Evolutionary conservation across 345 rosid genomes (phyloP), one percentile per base, ranked within the genome.

Genomic region (Euphorbia peplus): DNA sequence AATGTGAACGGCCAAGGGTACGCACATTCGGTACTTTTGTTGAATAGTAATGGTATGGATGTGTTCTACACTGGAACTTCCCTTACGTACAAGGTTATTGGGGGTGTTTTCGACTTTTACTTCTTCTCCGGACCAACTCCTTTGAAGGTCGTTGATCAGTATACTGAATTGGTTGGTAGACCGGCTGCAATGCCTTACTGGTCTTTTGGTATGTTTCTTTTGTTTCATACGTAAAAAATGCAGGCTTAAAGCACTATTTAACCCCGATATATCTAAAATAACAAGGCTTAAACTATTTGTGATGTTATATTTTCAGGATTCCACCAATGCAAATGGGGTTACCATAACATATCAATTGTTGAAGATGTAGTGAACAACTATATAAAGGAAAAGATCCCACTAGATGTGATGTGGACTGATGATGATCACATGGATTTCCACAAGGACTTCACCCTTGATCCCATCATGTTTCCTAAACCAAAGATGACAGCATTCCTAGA

Each of bases 151-250:
- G 95, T 89, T 44, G 93, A 93, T 70, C 99, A 93, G 76, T 93
- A 93, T 48, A 93, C 99, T 3, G 19, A 75, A 24, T 73, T 93
- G 2, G 80, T 93, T 66, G 99, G 99, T 56, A 79, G 99, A 39
- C 99, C 99, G 19, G 99, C 99, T 70, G 88, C 99, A 1, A 92
- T 92, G 99, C 99, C 99, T 55, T 92, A 90, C 84, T 92, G 99
- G 99, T 75, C 99, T 70, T 70, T 95, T 60, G 99, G 99, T 93
- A 84, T 28, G 77, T 19, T 66, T 26, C 72, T 26, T 70, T 70
- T 65, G 39, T 60, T 32, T 32, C 6, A 32, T 32, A n/a, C n/a
- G n/a, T n/a, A n/a, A n/a, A n/a, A n/a, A n/a, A n/a, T n/a, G n/a
- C n/a, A n/a, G n/a, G n/a, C n/a, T n/a, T n/a, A n/a, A n/a, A n/a